These are phyloP conservation scores for Urochloa ruziziensis DNA, from an alignment of 176 grass and related monocot species.

Conservation along the genomic window DNA sequence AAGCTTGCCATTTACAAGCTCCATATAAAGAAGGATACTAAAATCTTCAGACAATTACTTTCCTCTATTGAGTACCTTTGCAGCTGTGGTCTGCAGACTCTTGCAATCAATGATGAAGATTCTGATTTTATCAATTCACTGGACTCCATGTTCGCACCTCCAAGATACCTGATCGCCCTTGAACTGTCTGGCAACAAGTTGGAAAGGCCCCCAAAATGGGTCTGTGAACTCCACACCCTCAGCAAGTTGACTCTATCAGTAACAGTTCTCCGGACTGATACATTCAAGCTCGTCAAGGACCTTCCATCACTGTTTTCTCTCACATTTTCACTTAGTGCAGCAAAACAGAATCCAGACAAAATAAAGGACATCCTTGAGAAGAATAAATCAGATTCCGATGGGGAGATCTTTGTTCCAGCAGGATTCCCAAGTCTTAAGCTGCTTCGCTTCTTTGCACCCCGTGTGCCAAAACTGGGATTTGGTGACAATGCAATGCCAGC, in stretches of 20 bases:
- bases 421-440: not conserved
- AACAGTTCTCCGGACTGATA: too few relatives aligned
- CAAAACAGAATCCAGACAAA: not conserved
- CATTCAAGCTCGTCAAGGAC: not conserved
- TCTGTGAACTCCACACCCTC: too few relatives aligned
- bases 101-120: not conserved
- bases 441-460: not conserved
- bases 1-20: constrained; percentile 30
- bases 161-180: too few relatives aligned
- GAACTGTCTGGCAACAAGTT: too few relatives aligned
- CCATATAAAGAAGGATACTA: not conserved
- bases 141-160: not conserved
- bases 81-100: not conserved
- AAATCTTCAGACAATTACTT: not conserved
- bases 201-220: too few relatives aligned
- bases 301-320: constrained; percentile 16
- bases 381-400: too few relatives aligned
- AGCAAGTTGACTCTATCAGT: too few relatives aligned
- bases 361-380: not conserved
- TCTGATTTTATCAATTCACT: constrained; percentile 17
- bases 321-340: not conserved
- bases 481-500: not conserved
- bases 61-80: constrained; percentile 31
- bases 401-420: not conserved
- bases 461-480: not conserved